phyloP scores from a whole-genome alignment of 208 protist genomes.

The Acanthamoeba castellanii region DNA sequence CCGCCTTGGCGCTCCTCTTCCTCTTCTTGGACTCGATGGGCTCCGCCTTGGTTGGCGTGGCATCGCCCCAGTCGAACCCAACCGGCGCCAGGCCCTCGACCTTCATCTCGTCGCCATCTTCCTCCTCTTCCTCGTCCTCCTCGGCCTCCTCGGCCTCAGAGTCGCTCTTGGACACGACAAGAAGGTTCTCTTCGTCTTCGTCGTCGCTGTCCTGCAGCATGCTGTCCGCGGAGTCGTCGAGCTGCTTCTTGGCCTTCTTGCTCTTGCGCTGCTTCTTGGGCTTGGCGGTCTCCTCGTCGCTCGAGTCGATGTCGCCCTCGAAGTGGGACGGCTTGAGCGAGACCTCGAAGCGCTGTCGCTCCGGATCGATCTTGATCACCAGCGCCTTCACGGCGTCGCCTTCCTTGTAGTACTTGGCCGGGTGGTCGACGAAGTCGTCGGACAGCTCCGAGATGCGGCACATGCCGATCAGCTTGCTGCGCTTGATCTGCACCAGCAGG shows the following conservation, averaged over 20 bases:
- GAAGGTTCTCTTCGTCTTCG: constrained; percentile 28
- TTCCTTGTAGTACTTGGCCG: not conserved
- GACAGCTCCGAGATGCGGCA: constrained; percentile 68
- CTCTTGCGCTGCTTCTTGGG: constrained; percentile 49
- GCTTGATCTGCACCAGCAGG: constrained; percentile 72
- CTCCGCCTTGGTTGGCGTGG: constrained; percentile 49
- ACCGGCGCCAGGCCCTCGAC: constrained; percentile 57
- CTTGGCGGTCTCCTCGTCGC: not conserved
- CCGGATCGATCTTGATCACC: constrained; percentile 73
- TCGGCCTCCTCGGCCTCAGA: constrained; percentile 76
- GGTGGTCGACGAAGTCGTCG: constrained; percentile 65
- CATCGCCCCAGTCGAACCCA: constrained; percentile 74
- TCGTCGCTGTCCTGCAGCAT: constrained; percentile 67
- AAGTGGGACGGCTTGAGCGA: constrained; percentile 74
- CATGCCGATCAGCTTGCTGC: constrained; percentile 66
- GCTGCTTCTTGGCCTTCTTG: not conserved
- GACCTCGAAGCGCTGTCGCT: constrained; percentile 63
- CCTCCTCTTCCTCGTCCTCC: constrained; percentile 78
- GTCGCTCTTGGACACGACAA: not conserved
- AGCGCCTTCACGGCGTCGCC: constrained; percentile 78
- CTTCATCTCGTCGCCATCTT: constrained; percentile 73
- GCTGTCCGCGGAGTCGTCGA: not conserved
- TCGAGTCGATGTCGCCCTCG: constrained; percentile 38
- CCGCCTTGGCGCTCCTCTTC: constrained; percentile 64
- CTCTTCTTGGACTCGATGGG: constrained; percentile 60